Conservation (phyloP, 129 eudicot species). For the Glebionis coronaria region DNA sequence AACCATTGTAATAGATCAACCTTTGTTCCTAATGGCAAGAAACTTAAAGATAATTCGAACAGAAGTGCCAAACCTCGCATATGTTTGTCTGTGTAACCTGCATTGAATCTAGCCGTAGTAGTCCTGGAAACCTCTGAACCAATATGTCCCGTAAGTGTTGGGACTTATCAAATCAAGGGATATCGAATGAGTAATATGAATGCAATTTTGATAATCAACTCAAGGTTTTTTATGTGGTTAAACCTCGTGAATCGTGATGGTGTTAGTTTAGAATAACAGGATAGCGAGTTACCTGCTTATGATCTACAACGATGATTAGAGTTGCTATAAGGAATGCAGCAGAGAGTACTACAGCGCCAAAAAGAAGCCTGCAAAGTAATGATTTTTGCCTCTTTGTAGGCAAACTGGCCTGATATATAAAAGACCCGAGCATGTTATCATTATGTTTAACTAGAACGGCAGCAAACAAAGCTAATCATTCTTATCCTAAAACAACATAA, state of each 20-base stretch:
- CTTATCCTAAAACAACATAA: background rate
- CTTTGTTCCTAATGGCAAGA: background rate
- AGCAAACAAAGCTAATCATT: background rate
- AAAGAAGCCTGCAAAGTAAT: slow-evolving; percentile 40
- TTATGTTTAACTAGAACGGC: background rate
- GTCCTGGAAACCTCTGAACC: slow-evolving; percentile 49
- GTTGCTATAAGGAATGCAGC: slow-evolving; percentile 55
- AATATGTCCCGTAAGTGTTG: slow-evolving; percentile 25
- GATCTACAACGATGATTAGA: slow-evolving; percentile 43
- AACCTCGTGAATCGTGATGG: too few relatives aligned
- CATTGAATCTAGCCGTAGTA: slow-evolving; percentile 22
- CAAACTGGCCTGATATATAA: slow-evolving; percentile 37
- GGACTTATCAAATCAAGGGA: slow-evolving; percentile 27
- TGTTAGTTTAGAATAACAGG: background rate
- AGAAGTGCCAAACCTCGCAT: slow-evolving; percentile 56
- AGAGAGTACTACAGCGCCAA: slow-evolving; percentile 47
- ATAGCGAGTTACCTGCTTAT: slow-evolving; percentile 45
- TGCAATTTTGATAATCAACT: background rate
- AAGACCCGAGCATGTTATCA: background rate
- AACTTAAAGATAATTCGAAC: background rate
- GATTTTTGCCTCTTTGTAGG: slow-evolving; percentile 41
- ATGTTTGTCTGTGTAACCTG: slow-evolving; percentile 26
- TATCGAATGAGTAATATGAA: slow-evolving; percentile 17
- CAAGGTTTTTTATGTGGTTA: too few relatives aligned
- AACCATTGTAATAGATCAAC: background rate